Conservation (phyloP, 768 basidiomycete species). For the Mrakia gelida region DNA sequence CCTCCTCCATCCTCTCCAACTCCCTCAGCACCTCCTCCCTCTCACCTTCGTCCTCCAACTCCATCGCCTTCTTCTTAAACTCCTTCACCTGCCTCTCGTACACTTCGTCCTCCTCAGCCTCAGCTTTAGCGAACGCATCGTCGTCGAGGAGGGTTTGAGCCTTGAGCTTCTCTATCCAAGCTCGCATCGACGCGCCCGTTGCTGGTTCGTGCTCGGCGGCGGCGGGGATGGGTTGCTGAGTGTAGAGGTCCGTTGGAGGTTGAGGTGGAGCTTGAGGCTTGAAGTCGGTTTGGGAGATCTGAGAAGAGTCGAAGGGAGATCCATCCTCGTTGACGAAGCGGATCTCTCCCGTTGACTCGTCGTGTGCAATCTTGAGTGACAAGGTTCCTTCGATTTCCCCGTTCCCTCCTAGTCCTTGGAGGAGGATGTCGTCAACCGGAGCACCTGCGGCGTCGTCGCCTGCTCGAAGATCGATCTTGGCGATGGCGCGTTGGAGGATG, state of each 20-base stretch:
- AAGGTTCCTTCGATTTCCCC: neutral
- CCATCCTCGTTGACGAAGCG: neutral
- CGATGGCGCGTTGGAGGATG: neutral
- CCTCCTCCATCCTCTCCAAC: neutral
- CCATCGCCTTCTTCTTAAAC: neutral
- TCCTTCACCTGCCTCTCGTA: neutral
- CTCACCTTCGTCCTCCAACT: neutral
- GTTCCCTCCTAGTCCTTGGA: neutral
- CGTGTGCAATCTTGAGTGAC: neutral
- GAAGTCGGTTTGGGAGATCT: neutral
- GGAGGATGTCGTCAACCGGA: neutral
- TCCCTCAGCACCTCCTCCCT: neutral
- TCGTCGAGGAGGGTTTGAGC: neutral
- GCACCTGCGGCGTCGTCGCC: neutral
- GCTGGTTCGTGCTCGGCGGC: too few relatives aligned
- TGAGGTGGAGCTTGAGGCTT: neutral
- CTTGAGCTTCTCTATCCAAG: neutral
- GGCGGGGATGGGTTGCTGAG: too few relatives aligned
- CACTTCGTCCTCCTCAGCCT: neutral
- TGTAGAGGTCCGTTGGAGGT: too few relatives aligned
- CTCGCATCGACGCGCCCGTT: neutral
- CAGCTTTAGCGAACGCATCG: neutral
- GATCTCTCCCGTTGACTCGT: neutral
- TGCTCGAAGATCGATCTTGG: neutral
- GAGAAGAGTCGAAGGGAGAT: neutral